Evolutionary conservation across 805 yeast species (phyloP).

Genomic region (Candida pseudofarinosa): DNA sequence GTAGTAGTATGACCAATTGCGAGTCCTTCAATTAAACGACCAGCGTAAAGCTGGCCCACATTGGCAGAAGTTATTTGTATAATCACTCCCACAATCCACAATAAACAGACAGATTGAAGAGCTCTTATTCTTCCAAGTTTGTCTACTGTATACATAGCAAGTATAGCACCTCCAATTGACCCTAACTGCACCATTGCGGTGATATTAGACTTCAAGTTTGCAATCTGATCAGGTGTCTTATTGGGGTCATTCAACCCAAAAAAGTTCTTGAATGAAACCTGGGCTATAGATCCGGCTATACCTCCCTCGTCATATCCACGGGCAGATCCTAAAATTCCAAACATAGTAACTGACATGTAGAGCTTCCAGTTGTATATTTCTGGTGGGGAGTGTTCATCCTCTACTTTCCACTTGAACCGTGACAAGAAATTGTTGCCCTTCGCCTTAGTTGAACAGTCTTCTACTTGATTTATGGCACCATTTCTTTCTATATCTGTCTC

Average conservation of each 20-base stretch:
- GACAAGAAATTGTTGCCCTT: background rate
- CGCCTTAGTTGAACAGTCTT: background rate
- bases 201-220: constrained; percentile 49
- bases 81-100: constrained; percentile 44
- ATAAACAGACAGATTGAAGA: constrained; percentile 37
- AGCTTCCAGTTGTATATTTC: constrained; percentile 47
- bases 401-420: constrained; percentile 5
- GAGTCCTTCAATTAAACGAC: constrained; percentile 52
- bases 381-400: constrained; percentile 33
- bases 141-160: constrained; percentile 48
- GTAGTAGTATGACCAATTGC: constrained; percentile 57
- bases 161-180: constrained; percentile 49
- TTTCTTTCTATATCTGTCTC: background rate
- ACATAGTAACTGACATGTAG: constrained; percentile 42
- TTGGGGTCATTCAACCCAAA: constrained; percentile 43
- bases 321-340: constrained; percentile 54
- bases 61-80: constrained; percentile 44
- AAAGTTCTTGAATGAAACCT: constrained; percentile 34
- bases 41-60: constrained; percentile 52
- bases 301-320: constrained; percentile 58
- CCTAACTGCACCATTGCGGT: constrained; percentile 58
- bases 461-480: background rate
- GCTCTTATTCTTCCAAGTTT: constrained; percentile 49
- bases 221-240: constrained; percentile 32
- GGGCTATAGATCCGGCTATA: constrained; percentile 44